A percentile compares a stretch with the other conserved stretches of the same genome.
These are phyloP conservation scores for Stipa capillata DNA, from an alignment of 176 grass and related monocot genomes.

Conservation along the genomic window DNA sequence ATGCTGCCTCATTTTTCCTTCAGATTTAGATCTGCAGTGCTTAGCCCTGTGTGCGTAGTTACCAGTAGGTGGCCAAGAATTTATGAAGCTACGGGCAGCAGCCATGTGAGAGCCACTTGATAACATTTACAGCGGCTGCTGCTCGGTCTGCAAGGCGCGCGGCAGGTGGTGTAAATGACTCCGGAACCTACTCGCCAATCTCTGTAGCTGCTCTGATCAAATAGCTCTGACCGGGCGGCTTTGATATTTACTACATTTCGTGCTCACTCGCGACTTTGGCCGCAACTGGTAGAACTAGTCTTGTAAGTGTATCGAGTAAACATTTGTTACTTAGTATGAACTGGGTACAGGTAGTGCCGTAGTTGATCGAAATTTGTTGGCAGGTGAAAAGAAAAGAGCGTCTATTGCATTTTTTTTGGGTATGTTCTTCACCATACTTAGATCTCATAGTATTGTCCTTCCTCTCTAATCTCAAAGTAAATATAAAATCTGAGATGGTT, in stretches of 20 bases:
- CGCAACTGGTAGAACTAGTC: neutral
- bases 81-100: conserved; percentile 12
- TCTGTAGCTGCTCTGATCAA: neutral
- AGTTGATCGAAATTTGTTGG: neutral
- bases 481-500: no score
- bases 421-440: no score
- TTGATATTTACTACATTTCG: neutral
- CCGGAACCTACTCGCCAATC: neutral
- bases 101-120: conserved; percentile 27
- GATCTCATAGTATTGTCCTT: no score
- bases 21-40: conserved; percentile 10
- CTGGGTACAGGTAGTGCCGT: no score
- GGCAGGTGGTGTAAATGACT: conserved; percentile 24
- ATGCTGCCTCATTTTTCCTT: neutral
- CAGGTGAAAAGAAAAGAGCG: neutral
- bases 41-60: neutral
- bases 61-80: neutral
- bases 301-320: neutral
- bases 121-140: conserved; percentile 27
- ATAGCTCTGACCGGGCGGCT: neutral
- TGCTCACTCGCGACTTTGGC: neutral
- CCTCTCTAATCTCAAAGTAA: no score
- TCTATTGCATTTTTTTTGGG: no score
- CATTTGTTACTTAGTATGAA: neutral
- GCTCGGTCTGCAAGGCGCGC: neutral